Evolutionary conservation across 1,284 basidiomycete genomes (phyloP).

Genomic region (Malassezia yamatoensis): DNA sequence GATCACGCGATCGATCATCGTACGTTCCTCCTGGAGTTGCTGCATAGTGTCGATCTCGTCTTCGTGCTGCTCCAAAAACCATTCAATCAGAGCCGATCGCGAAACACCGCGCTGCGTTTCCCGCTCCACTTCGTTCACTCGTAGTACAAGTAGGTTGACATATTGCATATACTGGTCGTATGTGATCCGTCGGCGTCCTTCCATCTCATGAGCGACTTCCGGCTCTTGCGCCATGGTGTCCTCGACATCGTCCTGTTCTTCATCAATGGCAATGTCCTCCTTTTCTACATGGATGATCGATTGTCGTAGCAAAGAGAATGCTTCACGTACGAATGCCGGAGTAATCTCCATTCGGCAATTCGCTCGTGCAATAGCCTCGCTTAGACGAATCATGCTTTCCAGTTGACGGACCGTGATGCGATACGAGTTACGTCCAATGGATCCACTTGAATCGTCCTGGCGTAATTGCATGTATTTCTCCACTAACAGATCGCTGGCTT

Average conservation of each 20-base stretch:
- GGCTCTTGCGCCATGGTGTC: not conserved
- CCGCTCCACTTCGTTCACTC: slow-evolving; percentile 68
- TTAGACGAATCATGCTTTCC: slow-evolving; percentile 92
- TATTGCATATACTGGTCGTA: slow-evolving; percentile 88
- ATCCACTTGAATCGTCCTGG: slow-evolving; percentile 66
- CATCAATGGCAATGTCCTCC: slow-evolving; percentile 94
- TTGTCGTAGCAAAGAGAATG: slow-evolving; percentile 81
- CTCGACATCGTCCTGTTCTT: slow-evolving; percentile 53
- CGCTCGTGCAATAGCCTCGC: slow-evolving; percentile 90
- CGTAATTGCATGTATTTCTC: slow-evolving; percentile 88
- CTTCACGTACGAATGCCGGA: slow-evolving; percentile 86
- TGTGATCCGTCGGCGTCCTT: slow-evolving; percentile 58
- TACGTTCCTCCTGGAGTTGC: slow-evolving; percentile 82
- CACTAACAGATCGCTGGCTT: slow-evolving; percentile 82
- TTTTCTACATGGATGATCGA: slow-evolving; percentile 99
- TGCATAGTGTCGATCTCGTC: slow-evolving; percentile 70
- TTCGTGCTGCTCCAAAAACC: slow-evolving; percentile 82
- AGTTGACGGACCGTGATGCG: slow-evolving; percentile 91
- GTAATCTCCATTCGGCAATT: slow-evolving; percentile 72
- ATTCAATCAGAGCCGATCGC: slow-evolving; percentile 76
- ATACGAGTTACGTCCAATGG: slow-evolving; percentile 75
- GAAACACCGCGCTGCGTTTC: slow-evolving; percentile 63
- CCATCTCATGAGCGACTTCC: not conserved
- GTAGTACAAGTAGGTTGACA: slow-evolving; percentile 75
- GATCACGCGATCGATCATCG: slow-evolving; percentile 78